Evolutionary conservation across 1,284 basidiomycete species (phyloP), one percentile per base, ranked within the genome.

Genomic region (Calocybe gambosa): DNA sequence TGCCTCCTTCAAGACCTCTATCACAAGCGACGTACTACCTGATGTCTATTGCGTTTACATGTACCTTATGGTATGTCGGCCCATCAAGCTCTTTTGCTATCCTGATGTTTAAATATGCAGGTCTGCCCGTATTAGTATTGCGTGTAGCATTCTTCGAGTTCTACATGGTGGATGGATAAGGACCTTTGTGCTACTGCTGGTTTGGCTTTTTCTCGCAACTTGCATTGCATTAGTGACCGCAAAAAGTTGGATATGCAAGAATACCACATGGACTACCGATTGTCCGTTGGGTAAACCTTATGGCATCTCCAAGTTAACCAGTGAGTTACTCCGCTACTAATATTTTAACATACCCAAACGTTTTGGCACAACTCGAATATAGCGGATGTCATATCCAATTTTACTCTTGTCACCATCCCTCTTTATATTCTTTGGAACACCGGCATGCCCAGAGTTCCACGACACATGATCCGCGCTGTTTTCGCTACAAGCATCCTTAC

Each of bases 101-200:
- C 16, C 1, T 13, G 28, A 20, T 13, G 33, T 43, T 21, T 29
- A 3, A 2, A 16, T 8, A 9, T 36, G 16, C 38, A 55, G 54
- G 54, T 15, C 54, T 12, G 50, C 51, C 3, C 40, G 54, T 16
- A 44, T 51, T 25, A 55, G 54, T 28, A 55, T 55, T 7, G 51
- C 47, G 15, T 55, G 51, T 31, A 51, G 54, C 37, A 53, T 55
- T 15, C 35, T 51, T 9, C 39, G 51, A 29, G 41, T 55, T 12
- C 35, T 53, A 2, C 51, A 47, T 1, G 35, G 34, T 7, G 47
- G 49, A 31, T 15, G 45, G 19, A 41, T 36, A n/a, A 49, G 45
- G 28, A 39, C 29, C 10, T 31, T 50, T 15, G 49, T 55, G 10
- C 35, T 45, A 13, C 29, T 19, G 4, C 20, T 51, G 38, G 35